Evolutionary conservation across 768 basidiomycete species (phyloP).

Genomic region (Suillus spraguei): DNA sequence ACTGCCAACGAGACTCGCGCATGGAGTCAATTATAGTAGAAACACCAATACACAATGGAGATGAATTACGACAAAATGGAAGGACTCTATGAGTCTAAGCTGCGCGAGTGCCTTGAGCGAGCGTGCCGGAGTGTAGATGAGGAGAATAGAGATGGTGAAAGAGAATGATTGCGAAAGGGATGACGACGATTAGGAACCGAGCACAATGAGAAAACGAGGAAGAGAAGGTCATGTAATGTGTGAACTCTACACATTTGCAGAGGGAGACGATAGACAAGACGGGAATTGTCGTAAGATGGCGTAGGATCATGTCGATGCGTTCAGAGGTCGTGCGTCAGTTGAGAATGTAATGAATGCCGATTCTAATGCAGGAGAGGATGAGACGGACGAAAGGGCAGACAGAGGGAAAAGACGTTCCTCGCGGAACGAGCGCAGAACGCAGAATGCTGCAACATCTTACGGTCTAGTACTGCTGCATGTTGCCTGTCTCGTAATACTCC

Average conservation of each 20-base stretch:
- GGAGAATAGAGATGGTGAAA: background rate
- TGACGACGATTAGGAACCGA: background rate
- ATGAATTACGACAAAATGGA: no score
- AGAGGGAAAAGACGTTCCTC: conserved; percentile 8
- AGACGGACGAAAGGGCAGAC: background rate
- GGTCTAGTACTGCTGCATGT: conserved; percentile 37
- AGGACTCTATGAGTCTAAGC: conserved; percentile 7
- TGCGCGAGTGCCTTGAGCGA: conserved; percentile 3
- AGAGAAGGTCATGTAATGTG: background rate
- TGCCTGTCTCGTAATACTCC: conserved; percentile 37
- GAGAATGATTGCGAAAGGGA: background rate
- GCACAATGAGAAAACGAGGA: background rate
- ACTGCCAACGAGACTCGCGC: conserved; percentile 1
- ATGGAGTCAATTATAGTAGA: conserved; percentile 2
- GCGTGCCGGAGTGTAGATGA: background rate
- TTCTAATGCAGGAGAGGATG: background rate
- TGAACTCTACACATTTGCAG: conserved; percentile 5
- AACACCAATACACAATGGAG: background rate
- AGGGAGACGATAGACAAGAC: conserved; percentile 1
- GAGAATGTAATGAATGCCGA: background rate
- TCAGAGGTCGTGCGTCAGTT: background rate
- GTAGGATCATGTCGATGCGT: background rate
- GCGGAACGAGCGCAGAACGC: background rate
- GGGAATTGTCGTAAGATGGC: background rate
- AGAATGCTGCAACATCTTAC: background rate